phyloP scores from a whole-genome alignment of 129 eudicot species.

The Erigeron canadensis region DNA sequence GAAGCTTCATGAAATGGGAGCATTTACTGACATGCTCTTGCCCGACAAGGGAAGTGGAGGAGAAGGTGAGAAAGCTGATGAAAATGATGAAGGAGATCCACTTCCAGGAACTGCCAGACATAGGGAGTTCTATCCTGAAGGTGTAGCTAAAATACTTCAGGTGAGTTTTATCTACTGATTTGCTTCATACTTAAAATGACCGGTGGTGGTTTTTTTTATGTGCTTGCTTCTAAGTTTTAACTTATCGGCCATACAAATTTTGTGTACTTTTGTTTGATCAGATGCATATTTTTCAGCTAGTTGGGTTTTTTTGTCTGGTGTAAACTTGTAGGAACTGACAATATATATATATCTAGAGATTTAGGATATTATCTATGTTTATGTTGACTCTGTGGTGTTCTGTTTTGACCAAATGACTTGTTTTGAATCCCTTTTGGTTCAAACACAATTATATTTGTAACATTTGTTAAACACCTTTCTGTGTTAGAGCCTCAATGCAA shows the following conservation, averaged over 20 bases:
- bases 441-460: no score
- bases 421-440: no score
- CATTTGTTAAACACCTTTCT: no score
- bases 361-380: no score
- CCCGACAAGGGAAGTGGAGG: conserved; percentile 96
- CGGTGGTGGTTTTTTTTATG: neutral
- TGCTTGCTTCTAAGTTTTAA: neutral
- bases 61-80: conserved; percentile 70
- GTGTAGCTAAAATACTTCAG: conserved; percentile 83
- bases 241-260: neutral
- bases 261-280: no score
- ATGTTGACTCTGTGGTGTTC: no score
- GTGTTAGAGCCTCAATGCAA: no score
- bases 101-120: conserved; percentile 99
- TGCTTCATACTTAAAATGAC: neutral
- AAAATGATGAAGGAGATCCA: conserved; percentile 82
- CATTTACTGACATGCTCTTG: conserved; percentile 99
- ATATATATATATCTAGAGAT: no score
- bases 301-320: no score
- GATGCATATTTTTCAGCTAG: no score
- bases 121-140: conserved; percentile 97
- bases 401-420: no score
- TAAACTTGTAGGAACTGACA: no score
- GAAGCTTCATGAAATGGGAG: conserved; percentile 99
- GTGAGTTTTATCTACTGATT: conserved; percentile 39